Conservation (phyloP, 352 stramenopile species). For the Phytophthora sansomeana region DNA sequence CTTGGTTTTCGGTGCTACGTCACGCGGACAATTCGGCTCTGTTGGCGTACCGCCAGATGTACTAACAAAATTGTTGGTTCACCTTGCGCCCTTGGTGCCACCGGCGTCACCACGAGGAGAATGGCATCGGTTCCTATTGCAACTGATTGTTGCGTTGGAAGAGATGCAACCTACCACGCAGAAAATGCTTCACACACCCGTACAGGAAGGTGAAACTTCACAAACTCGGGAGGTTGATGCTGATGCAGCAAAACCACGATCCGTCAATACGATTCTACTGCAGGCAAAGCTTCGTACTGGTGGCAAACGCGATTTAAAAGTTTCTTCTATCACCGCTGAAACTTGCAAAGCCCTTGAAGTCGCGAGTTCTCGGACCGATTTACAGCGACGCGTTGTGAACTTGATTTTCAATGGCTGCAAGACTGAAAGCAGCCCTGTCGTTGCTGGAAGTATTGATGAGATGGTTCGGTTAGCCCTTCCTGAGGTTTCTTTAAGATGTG, state of each 20-base stretch:
- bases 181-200: slow-evolving; percentile 5
- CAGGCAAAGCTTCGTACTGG: slow-evolving; percentile 17
- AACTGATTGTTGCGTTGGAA: slow-evolving; percentile 22
- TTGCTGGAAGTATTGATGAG: slow-evolving; percentile 1
- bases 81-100: slow-evolving; percentile 26
- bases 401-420: slow-evolving; percentile 27
- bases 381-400: slow-evolving; percentile 23
- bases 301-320: background rate
- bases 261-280: slow-evolving; percentile 31
- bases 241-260: background rate
- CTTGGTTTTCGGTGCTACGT: slow-evolving; percentile 10
- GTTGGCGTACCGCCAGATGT: slow-evolving; percentile 11
- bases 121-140: slow-evolving; percentile 44
- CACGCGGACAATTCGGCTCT: slow-evolving; percentile 11
- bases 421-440: background rate
- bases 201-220: background rate
- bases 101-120: slow-evolving; percentile 16
- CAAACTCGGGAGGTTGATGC: background rate
- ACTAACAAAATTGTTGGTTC: slow-evolving; percentile 23
- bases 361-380: slow-evolving; percentile 10
- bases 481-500: slow-evolving; percentile 10
- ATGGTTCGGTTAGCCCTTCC: slow-evolving; percentile 3
- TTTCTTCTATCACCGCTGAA: slow-evolving; percentile 5
- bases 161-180: slow-evolving; percentile 6
- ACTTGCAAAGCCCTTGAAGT: background rate